A percentile compares a stretch with the other conserved stretches of the same genome.
Evolutionary conservation across 495 filamentous ascomycete genomes (phyloP).

Genomic region (Chaetomidium leptoderma): DNA sequence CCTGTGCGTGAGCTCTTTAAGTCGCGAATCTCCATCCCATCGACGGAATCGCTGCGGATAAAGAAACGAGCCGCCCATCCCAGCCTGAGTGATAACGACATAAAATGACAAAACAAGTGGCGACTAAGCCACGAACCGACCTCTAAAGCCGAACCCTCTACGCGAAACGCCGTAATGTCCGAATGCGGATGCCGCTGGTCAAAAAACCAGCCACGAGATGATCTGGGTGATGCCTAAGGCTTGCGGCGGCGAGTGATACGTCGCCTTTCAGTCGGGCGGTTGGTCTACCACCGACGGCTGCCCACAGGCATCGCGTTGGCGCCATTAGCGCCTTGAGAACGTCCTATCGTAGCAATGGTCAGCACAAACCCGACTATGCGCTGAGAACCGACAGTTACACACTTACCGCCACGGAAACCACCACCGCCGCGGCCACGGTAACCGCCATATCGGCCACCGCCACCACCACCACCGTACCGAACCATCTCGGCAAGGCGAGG

Average conservation of each 20-base stretch:
- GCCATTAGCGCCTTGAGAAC: conserved; percentile 31
- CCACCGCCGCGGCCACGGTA: conserved; percentile 39
- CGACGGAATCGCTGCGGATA: background rate
- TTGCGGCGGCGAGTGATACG: background rate
- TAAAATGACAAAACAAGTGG: conserved; percentile 8
- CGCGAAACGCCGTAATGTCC: conserved; percentile 19
- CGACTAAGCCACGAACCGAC: conserved; percentile 19
- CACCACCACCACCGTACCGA: conserved; percentile 84
- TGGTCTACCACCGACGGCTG: conserved; percentile 46
- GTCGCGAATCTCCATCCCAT: background rate
- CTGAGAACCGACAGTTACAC: conserved; percentile 27
- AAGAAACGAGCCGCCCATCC: conserved; percentile 5
- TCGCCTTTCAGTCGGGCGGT: background rate
- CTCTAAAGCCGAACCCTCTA: conserved; percentile 23
- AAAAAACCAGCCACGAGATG: conserved; percentile 8
- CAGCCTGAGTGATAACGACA: background rate
- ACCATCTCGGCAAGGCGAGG: conserved; percentile 93
- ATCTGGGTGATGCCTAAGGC: background rate
- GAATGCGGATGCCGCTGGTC: conserved; percentile 14
- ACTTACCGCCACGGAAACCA: conserved; percentile 37
- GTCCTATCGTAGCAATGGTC: conserved; percentile 15
- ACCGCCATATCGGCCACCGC: conserved; percentile 64
- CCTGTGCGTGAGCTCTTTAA: conserved; percentile 2
- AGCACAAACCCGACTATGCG: conserved; percentile 7
- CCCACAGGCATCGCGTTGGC: conserved; percentile 46